phyloP scores from a whole-genome alignment of 2,329 filamentous ascomycete species.

The Sporothrix euskadiensis region DNA sequence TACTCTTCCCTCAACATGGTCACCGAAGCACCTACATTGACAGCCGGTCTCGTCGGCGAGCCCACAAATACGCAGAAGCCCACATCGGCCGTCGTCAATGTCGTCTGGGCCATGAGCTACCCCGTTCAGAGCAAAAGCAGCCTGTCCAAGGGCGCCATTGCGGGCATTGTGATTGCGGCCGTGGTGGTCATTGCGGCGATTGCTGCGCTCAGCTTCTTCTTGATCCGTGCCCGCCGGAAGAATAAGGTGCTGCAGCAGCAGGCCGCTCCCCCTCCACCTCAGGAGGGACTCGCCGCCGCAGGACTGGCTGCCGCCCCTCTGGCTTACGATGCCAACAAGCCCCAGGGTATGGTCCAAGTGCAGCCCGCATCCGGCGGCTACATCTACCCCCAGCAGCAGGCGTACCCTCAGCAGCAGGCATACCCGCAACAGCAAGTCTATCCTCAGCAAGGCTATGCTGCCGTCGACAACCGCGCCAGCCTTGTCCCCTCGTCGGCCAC shows the following conservation, averaged over 20 bases:
- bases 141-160: slow-evolving; percentile 47
- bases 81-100: slow-evolving; percentile 37
- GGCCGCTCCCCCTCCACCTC: not conserved
- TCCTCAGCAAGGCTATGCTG: not conserved
- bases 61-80: slow-evolving; percentile 32
- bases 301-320: not conserved
- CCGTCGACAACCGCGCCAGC: slow-evolving; percentile 23
- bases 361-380: not conserved
- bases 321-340: slow-evolving; percentile 1
- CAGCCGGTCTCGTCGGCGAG: slow-evolving; percentile 31
- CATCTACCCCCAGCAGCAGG: not conserved
- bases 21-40: slow-evolving; percentile 32
- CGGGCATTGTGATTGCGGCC: slow-evolving; percentile 49
- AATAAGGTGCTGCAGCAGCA: slow-evolving; percentile 30
- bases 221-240: slow-evolving; percentile 32
- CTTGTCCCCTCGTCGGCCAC: slow-evolving; percentile 1
- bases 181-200: slow-evolving; percentile 39
- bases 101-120: slow-evolving; percentile 38
- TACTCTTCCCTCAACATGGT: slow-evolving; percentile 33
- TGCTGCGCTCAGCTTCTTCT: slow-evolving; percentile 31
- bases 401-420: not conserved
- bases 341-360: slow-evolving; percentile 11
- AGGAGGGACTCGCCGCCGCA: not conserved
- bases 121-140: slow-evolving; percentile 34
- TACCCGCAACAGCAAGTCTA: not conserved